phyloP scores from a whole-genome alignment of 805 yeast genomes.

The Teunomyces lycoperdinae region DNA sequence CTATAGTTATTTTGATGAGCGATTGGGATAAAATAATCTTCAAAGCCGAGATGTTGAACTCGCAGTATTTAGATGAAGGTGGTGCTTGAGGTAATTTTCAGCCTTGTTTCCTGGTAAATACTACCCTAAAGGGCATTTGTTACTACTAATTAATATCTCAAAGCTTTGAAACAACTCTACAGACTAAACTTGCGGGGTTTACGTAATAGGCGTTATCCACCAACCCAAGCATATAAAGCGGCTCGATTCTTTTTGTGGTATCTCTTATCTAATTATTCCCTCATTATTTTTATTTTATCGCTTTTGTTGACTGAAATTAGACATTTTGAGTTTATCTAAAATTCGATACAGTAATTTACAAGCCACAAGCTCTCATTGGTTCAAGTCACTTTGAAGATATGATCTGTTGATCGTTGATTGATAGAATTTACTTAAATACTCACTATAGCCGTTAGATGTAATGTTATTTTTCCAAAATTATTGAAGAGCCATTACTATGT shows the following conservation, averaged over 20 bases:
- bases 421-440: background rate
- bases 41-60: constrained; percentile 23
- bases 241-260: background rate
- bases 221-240: too few species aligned
- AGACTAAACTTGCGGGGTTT: too few species aligned
- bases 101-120: background rate
- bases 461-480: background rate
- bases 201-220: too few species aligned
- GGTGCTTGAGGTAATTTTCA: background rate
- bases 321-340: background rate
- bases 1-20: constrained; percentile 43
- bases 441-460: background rate
- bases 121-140: background rate
- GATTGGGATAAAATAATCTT: constrained; percentile 51
- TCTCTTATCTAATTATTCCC: background rate
- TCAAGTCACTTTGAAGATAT: background rate
- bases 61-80: background rate
- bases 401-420: background rate
- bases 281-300: background rate
- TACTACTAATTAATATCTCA: too few species aligned
- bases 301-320: background rate
- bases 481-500: background rate
- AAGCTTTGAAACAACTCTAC: too few species aligned
- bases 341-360: background rate
- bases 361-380: background rate